Conservation (phyloP, 2,329 filamentous ascomycete species). For the Fusarium floridanum region DNA sequence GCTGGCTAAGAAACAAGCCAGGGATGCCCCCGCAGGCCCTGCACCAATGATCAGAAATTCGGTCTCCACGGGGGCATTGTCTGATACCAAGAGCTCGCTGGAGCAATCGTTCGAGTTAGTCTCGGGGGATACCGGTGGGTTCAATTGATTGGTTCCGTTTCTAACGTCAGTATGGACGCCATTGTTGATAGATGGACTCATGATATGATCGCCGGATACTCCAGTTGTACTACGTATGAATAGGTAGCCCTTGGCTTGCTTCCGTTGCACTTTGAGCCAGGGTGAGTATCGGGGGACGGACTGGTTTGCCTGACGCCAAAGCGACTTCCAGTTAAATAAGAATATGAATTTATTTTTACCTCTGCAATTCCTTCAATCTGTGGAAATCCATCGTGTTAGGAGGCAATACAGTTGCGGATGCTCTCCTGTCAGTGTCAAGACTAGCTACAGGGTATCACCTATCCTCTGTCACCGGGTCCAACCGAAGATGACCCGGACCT, state of each 20-base stretch:
- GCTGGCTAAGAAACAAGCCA: constrained; percentile 65
- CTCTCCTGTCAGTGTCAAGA: too few relatives aligned
- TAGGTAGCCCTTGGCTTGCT: not conserved
- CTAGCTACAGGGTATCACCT: too few relatives aligned
- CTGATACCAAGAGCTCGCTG: not conserved
- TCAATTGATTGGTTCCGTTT: not conserved
- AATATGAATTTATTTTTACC: too few relatives aligned
- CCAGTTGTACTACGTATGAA: not conserved
- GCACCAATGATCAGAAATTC: constrained; percentile 62
- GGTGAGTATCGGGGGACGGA: not conserved
- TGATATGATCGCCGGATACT: not conserved
- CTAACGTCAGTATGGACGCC: not conserved
- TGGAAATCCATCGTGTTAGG: too few relatives aligned
- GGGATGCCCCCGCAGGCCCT: constrained; percentile 66
- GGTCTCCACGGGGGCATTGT: not conserved
- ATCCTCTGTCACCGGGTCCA: too few relatives aligned
- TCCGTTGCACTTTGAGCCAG: not conserved
- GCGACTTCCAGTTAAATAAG: too few relatives aligned
- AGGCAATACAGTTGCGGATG: too few relatives aligned
- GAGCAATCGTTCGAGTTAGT: not conserved
- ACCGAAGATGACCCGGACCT: too few relatives aligned
- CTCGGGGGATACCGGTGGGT: not conserved
- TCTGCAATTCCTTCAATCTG: too few relatives aligned
- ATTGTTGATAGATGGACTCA: not conserved
- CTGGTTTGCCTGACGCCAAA: too few relatives aligned